These are phyloP conservation scores for Obelidium mucronatum DNA, from an alignment of 192 early-diverging fungal species.

Conservation along the genomic window DNA sequence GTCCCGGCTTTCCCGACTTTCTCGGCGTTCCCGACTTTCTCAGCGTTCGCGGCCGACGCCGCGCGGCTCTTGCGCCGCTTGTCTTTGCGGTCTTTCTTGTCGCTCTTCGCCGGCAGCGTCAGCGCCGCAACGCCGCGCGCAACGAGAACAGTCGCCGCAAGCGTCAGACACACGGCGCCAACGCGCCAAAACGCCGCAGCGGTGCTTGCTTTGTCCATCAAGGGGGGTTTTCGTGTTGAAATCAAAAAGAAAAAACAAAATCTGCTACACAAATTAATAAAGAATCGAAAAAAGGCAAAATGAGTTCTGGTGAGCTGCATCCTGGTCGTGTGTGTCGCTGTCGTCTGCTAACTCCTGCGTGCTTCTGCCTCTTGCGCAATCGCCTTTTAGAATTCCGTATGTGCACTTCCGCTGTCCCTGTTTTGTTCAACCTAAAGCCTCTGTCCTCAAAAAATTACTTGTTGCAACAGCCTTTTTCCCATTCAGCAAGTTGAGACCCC, in stretches of 20 bases:
- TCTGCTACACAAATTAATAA: no score
- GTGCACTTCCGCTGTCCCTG: neutral
- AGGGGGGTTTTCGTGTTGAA: neutral
- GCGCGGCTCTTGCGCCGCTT: no score
- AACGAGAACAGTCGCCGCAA: neutral
- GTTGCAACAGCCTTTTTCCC: slow-evolving; percentile 36
- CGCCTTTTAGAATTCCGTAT: slow-evolving; percentile 1
- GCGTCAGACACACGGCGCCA: no score
- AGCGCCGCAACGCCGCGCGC: neutral
- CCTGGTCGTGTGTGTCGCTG: neutral
- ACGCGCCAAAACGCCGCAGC: no score
- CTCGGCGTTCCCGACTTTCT: no score
- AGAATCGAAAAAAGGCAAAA: neutral
- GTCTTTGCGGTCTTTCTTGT: no score
- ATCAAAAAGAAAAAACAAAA: neutral
- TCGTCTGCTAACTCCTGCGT: neutral
- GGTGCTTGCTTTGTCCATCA: neutral
- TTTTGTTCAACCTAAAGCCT: neutral
- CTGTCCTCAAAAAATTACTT: no score
- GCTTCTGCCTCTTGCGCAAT: neutral
- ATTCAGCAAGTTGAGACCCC: slow-evolving; percentile 23
- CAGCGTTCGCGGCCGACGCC: no score
- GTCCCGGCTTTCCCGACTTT: no score
- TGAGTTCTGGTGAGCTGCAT: neutral
- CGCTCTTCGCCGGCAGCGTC: no score